Evolutionary conservation across 2,329 filamentous ascomycete species (phyloP).

Genomic region (Orbilia ellipsospora): DNA sequence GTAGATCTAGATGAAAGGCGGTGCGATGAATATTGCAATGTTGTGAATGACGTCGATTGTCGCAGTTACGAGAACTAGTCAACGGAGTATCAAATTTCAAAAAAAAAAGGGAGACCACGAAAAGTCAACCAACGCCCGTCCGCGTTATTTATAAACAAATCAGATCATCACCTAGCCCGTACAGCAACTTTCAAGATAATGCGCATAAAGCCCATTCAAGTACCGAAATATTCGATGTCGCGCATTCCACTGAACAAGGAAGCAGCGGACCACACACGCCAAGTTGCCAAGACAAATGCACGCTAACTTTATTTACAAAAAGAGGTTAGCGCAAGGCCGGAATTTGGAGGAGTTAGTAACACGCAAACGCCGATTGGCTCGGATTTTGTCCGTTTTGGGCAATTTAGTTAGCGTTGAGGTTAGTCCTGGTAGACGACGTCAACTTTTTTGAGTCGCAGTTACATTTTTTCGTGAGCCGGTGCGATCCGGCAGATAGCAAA

Average conservation of each 20-base stretch:
- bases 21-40: no score
- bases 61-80: no score
- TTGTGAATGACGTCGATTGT: no score
- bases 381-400: not conserved
- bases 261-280: not conserved
- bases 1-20: no score
- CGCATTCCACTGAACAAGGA: not conserved
- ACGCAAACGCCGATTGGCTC: not conserved
- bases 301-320: conserved; percentile 34
- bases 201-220: no score
- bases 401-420: not conserved
- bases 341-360: conserved; percentile 17
- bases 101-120: not conserved
- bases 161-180: no score
- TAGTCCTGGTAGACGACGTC: no score
- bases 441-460: no score
- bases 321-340: conserved; percentile 5
- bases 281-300: conserved; percentile 12
- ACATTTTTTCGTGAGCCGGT: no score
- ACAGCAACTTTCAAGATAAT: no score
- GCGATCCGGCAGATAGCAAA: no score
- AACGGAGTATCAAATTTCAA: not conserved
- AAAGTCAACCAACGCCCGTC: not conserved
- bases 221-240: not conserved
- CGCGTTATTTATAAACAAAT: conserved; percentile 1